phyloP scores from a whole-genome alignment of 257 asterid species.

The Scutellaria baicalensis region DNA sequence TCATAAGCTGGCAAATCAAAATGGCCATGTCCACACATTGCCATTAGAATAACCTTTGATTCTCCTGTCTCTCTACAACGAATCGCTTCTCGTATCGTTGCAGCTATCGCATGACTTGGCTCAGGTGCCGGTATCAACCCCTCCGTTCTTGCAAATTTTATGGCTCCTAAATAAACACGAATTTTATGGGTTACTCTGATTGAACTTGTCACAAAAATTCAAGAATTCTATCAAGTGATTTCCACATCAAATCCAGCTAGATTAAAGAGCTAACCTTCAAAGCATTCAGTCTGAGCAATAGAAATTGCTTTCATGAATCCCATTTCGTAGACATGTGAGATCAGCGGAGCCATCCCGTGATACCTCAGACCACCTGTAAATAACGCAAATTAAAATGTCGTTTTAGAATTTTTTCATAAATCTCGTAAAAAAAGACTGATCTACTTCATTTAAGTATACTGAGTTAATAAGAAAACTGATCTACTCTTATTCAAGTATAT shows the following conservation, averaged over 20 bases:
- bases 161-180: constrained; percentile 48
- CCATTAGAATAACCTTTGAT: constrained; percentile 82
- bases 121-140: constrained; percentile 96
- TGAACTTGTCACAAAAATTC: not conserved
- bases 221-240: not conserved
- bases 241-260: not conserved
- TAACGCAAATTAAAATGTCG: not conserved
- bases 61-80: constrained; percentile 81
- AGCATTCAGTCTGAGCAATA: constrained; percentile 89
- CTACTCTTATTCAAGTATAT: not conserved
- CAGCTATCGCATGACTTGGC: constrained; percentile 90
- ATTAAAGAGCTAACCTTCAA: constrained; percentile 40
- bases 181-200: not conserved
- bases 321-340: constrained; percentile 75
- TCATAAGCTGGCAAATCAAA: constrained; percentile 89
- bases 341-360: constrained; percentile 95
- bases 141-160: constrained; percentile 80
- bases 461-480: too few species aligned
- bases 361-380: constrained; percentile 80
- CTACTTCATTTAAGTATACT: too few species aligned
- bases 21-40: constrained; percentile 98
- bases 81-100: constrained; percentile 80
- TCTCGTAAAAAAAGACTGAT: too few species aligned
- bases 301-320: constrained; percentile 74
- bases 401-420: too few species aligned